Conservation (phyloP, 495 filamentous ascomycete species). For the Emericellopsis terricola region DNA sequence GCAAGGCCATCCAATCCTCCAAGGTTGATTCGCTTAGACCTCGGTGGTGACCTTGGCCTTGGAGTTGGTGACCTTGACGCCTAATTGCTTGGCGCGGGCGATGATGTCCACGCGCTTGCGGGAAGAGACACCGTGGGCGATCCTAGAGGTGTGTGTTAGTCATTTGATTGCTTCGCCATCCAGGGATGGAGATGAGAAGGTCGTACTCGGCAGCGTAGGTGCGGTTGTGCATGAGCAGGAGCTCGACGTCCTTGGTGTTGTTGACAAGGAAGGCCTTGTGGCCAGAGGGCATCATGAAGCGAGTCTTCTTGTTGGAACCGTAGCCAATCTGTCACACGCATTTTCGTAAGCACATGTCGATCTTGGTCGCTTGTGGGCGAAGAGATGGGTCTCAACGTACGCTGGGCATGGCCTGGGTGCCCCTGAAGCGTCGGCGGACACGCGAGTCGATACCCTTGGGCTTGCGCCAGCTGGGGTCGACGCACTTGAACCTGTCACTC, state of each 20-base stretch:
- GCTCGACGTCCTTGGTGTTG: constrained; percentile 87
- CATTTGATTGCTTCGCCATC: background rate
- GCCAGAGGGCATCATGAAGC: constrained; percentile 95
- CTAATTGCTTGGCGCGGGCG: constrained; percentile 86
- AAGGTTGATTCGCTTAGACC: too few relatives aligned
- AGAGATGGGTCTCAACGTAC: too few relatives aligned
- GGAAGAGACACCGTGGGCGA: constrained; percentile 90
- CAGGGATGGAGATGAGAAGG: background rate
- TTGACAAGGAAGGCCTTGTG: constrained; percentile 99
- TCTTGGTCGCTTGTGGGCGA: too few relatives aligned
- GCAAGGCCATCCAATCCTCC: too few relatives aligned
- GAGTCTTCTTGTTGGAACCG: constrained; percentile 96
- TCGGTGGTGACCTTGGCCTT: constrained; percentile 97
- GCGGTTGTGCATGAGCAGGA: constrained; percentile 98
- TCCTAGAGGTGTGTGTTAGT: constrained; percentile 35
- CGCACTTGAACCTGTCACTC: constrained; percentile 85
- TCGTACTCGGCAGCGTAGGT: constrained; percentile 96
- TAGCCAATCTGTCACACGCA: constrained; percentile 87
- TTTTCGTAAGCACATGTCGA: too few relatives aligned
- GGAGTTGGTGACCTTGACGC: constrained; percentile 97
- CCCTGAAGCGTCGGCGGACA: constrained; percentile 83
- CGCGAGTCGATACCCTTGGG: constrained; percentile 92
- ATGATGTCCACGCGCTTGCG: constrained; percentile 97
- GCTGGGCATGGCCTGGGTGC: constrained; percentile 90
- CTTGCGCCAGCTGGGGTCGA: constrained; percentile 84